A percentile compares a stretch with the other conserved stretches of the same genome.
Evolutionary conservation across 371 early-diverging fungal genomes (phyloP).

Genomic region (Lichtheimia hyalospora): DNA sequence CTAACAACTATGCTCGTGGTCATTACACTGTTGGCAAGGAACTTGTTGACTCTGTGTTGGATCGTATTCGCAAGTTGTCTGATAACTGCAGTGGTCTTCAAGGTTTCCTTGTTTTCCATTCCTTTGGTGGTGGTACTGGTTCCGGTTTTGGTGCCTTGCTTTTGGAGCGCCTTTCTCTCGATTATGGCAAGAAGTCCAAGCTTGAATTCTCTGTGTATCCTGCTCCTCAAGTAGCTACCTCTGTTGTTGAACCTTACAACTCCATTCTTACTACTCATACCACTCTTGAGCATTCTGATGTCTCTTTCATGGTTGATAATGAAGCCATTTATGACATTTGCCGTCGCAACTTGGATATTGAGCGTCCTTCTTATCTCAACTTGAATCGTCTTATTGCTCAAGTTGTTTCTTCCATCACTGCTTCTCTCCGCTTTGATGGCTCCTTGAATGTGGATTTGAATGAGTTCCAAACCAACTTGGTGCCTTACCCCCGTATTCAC

Average conservation of each 20-base stretch:
- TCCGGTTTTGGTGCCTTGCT: constrained; percentile 98
- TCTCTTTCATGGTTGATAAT: constrained; percentile 90
- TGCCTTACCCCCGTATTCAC: constrained; percentile 95
- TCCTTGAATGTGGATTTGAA: constrained; percentile 94
- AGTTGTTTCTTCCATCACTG: constrained; percentile 99
- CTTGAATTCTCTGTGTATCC: constrained; percentile 99
- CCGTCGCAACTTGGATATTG: constrained; percentile 95
- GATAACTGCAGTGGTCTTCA: constrained; percentile 98
- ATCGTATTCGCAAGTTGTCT: constrained; percentile 96
- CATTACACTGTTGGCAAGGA: constrained; percentile 99
- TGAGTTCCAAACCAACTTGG: constrained; percentile 97
- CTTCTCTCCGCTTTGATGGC: constrained; percentile 97
- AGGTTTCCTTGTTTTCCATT: constrained; percentile 98
- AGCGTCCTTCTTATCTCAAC: constrained; percentile 95
- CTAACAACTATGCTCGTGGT: constrained; percentile 99
- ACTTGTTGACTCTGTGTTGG: constrained; percentile 94
- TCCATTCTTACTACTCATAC: constrained; percentile 95
- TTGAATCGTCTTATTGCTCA: constrained; percentile 98
- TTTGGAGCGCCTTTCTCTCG: constrained; percentile 92
- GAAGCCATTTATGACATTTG: constrained; percentile 98
- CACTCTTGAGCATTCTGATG: constrained; percentile 94
- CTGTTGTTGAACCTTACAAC: constrained; percentile 99
- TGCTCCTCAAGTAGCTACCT: constrained; percentile 96
- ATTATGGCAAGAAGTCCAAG: constrained; percentile 98
- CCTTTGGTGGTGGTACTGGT: constrained; percentile 99